Percentiles rank a stretch among this genome's conserved stretches.
These are phyloP conservation scores for Trichosporon ovoides DNA, from an alignment of 1,284 basidiomycete genomes.

Conservation along the genomic window DNA sequence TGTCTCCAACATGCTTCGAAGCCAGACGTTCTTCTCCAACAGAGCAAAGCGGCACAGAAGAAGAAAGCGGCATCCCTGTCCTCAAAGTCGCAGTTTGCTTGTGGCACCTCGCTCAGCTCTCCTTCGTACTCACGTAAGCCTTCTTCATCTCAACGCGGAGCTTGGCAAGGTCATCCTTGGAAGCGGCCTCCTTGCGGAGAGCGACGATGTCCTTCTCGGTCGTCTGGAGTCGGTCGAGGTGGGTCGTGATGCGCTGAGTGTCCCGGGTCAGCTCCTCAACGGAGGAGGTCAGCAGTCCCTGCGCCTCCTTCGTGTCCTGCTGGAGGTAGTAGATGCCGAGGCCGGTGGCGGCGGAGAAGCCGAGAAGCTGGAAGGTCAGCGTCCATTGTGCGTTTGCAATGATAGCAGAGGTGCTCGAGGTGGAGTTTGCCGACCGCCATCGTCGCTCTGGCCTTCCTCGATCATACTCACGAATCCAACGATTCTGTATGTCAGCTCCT, in stretches of 20 bases:
- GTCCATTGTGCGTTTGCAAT: too few relatives aligned
- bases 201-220: constrained; percentile 83
- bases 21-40: too few relatives aligned
- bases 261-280: constrained; percentile 78
- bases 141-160: constrained; percentile 77
- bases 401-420: too few relatives aligned
- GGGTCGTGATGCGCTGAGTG: constrained; percentile 76
- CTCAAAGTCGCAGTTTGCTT: too few relatives aligned
- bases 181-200: constrained; percentile 61
- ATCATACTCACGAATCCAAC: constrained; percentile 69
- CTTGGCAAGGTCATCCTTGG: constrained; percentile 71
- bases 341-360: constrained; percentile 23
- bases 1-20: too few relatives aligned
- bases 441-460: too few relatives aligned
- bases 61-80: too few relatives aligned
- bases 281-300: constrained; percentile 72
- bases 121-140: constrained; percentile 54
- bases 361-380: constrained; percentile 71
- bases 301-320: constrained; percentile 83
- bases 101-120: too few relatives aligned
- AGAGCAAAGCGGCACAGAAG: too few relatives aligned
- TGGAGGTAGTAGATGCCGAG: constrained; percentile 80
- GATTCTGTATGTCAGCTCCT: too few relatives aligned
- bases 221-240: constrained; percentile 75
- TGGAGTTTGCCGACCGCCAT: too few relatives aligned